Evolutionary conservation across 1,284 basidiomycete genomes (phyloP), one percentile per base, ranked within the genome.

Genomic region (Pisolithus thermaeus): DNA sequence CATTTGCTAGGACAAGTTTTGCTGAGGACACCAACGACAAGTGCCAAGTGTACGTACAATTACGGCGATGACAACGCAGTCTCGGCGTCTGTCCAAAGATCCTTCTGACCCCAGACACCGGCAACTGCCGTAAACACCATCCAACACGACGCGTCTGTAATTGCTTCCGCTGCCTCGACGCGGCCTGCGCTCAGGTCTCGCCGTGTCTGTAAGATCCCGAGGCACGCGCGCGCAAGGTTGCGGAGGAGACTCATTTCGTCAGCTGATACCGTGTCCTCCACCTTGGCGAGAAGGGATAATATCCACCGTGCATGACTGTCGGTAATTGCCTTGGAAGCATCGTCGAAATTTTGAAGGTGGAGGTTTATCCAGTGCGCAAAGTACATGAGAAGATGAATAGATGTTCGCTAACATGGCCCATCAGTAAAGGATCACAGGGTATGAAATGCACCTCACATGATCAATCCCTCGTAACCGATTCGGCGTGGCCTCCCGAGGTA

Each of bases 61-160:
- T 54, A 67, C 50, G 64, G 53, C 52, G 59, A 52, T 46, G 60
- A 64, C 51, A 83, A 59, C 52, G 70, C 67, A 38, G 68, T 71
- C 58, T 85, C 83, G 9, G 87, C 85, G 63, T 94, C 89, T 61
- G 77, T 75, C 83, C 92, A 90, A 41, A 97, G 70, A 66, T 97
- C 95, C 51, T 72, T 76, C 70, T 97, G 94, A 20, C 80, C 87
- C 94, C 93, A 97, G 1, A 88, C 73, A 9, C 79, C 82, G 22
- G 80, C 77, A 28, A 97, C 73, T 3, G 82, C 81, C 22, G 84
- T 72, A 1, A 95, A 74, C 25, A 92, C 74, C 62, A 96, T 78
- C 94, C 94, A 97, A 58, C 90, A 92, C n/a, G 84, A 80, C 38
- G 71, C 66, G 55, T 81, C 77, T 14, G 47, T 18, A 25, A 46